Evolutionary conservation across 2,329 filamentous ascomycete genomes (phyloP), one percentile per base, ranked within the genome.

Genomic region (Diaporthe batatas): DNA sequence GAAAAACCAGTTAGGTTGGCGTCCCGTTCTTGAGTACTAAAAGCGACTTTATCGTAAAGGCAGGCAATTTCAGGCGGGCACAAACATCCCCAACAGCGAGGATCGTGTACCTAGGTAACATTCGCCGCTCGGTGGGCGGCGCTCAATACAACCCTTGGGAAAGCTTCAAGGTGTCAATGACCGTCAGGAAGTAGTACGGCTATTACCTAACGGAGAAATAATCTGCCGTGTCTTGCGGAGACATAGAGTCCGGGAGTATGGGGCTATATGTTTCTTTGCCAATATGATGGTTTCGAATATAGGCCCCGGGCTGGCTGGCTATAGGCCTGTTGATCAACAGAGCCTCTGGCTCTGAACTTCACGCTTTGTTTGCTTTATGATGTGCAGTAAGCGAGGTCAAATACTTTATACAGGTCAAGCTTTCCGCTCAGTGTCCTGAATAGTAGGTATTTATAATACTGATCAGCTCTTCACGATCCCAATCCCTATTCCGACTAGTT

Each of bases 201-300:
- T 42, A 39, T 59, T 59, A 39, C 34, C 23, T 59, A 25, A 39
- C n/a, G 34, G 55, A n/a, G 36, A 59, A 59, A 59, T 59, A 42
- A 23, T 42, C 16, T 12, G 36, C 55, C 21, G n/a, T 59, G 11
- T 25, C 14, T 59, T 59, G 55, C 36, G 55, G 55, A 59, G 55
- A 25, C 34, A 6, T 8, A 18, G 34, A 14, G 16, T 59, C 55
- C 55, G 55, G 36, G n/a, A 25, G 55, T 34, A 59, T 34, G 55
- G n/a, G n/a, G 25, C 34, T 42, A 25, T n/a, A 42, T 2, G 55
- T 14, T n/a, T 34, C 55, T 59, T 42, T 59, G 36, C 55, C 55
- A 59, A 42, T 42, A 25, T 7, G 36, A 59, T 2, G 36, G 55
- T 59, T 59, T 59, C 55, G 55, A 59, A 59, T 59, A 42, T 10